These are phyloP conservation scores for Termitomyces sp. DNA, from an alignment of 1,284 basidiomycete genomes.

Conservation along the genomic window DNA sequence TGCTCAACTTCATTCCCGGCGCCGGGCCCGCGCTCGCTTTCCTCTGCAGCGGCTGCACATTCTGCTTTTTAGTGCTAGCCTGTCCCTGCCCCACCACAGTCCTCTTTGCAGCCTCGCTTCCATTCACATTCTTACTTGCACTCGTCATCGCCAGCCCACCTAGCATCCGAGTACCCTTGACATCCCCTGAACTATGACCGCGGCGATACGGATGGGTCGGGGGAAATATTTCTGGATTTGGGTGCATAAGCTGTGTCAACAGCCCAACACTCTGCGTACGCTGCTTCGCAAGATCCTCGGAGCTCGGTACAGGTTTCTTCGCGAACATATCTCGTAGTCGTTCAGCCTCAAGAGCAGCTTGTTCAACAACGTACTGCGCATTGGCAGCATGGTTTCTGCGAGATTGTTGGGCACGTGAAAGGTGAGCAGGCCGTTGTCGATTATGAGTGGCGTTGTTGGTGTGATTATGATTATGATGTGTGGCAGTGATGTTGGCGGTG, in stretches of 20 bases:
- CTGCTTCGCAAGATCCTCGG: slow-evolving; percentile 42
- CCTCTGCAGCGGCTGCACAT: slow-evolving; percentile 9
- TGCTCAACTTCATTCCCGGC: slow-evolving; percentile 45
- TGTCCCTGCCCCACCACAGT: background rate
- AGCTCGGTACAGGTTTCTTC: slow-evolving; percentile 52
- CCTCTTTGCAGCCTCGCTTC: slow-evolving; percentile 4
- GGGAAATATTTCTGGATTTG: slow-evolving; percentile 57
- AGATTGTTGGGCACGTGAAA: slow-evolving; percentile 21
- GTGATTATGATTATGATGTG: slow-evolving; percentile 17
- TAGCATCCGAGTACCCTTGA: background rate
- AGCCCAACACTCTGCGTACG: slow-evolving; percentile 43
- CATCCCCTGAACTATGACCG: slow-evolving; percentile 40
- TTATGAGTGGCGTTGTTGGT: slow-evolving; percentile 17
- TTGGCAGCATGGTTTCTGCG: slow-evolving; percentile 22
- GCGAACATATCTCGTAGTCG: slow-evolving; percentile 73
- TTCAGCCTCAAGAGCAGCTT: slow-evolving; percentile 49
- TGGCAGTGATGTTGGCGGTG: slow-evolving; percentile 10
- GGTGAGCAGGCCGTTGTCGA: slow-evolving; percentile 7
- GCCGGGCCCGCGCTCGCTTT: slow-evolving; percentile 10
- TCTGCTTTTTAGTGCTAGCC: slow-evolving; percentile 22
- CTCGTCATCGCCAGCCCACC: slow-evolving; percentile 4
- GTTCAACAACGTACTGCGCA: slow-evolving; percentile 24
- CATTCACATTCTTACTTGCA: slow-evolving; percentile 22
- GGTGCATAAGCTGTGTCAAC: slow-evolving; percentile 65
- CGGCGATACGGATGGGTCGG: slow-evolving; percentile 51